Conservation (phyloP, 2,329 filamentous ascomycete genomes). For the Colletotrichum higginsianum region DNA sequence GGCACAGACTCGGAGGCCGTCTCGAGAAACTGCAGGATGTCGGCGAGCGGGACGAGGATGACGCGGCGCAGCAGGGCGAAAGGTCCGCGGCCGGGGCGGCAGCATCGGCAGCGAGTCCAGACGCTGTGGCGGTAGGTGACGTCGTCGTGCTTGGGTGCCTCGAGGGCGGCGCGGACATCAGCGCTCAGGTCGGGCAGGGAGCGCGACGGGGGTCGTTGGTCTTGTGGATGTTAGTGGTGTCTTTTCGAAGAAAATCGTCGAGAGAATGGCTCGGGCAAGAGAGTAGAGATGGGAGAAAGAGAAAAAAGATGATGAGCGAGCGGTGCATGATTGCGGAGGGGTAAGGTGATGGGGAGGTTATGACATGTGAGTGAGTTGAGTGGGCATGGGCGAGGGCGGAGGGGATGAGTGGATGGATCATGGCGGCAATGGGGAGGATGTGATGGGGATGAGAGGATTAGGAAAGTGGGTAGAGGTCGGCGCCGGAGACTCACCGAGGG, state of each 20-base stretch:
- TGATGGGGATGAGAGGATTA: neutral
- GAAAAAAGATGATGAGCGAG: neutral
- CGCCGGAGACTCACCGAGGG: conserved; percentile 31
- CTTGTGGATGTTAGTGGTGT: conserved; percentile 14
- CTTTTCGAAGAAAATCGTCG: neutral
- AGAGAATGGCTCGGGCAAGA: too few relatives aligned
- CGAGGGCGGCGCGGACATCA: conserved; percentile 36
- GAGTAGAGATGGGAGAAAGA: neutral
- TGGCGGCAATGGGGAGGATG: neutral
- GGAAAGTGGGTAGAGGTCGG: conserved; percentile 25
- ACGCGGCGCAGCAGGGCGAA: conserved; percentile 31
- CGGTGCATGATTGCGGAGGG: neutral
- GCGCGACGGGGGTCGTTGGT: conserved; percentile 16
- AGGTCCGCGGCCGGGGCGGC: conserved; percentile 24
- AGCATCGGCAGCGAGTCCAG: conserved; percentile 40
- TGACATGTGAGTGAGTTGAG: neutral
- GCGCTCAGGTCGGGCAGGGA: conserved; percentile 39
- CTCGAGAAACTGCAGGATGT: conserved; percentile 24
- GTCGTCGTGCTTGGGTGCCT: conserved; percentile 35
- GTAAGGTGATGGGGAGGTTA: neutral
- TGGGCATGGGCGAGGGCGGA: neutral
- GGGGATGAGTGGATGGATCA: neutral
- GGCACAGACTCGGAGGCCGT: conserved; percentile 29
- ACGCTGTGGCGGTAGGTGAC: conserved; percentile 31
- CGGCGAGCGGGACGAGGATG: conserved; percentile 26